Evolutionary conservation across 1,284 basidiomycete genomes (phyloP), one percentile per base, ranked within the genome.

Genomic region (Naganishia cerealis): DNA sequence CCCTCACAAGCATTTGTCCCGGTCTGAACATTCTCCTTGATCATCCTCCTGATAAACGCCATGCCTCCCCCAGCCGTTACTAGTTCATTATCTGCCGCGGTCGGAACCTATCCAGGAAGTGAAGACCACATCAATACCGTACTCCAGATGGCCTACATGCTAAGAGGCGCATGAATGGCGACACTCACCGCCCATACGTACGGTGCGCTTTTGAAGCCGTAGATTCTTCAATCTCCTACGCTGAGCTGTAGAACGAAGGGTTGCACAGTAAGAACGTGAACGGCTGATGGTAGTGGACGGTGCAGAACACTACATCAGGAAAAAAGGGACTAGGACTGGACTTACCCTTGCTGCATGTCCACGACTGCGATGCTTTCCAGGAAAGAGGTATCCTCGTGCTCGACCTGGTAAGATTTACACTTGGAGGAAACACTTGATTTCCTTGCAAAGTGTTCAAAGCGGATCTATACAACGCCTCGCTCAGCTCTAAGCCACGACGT

Each of bases 221-320:
- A 2, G 87, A 87, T 1, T 80, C 78, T 0, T 75, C 73, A 5
- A 94, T 85, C 67, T 98, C 94, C 24, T 87, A 85, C 0, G 77
- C 73, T 62, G 87, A 90, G 15, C 81, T 77, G 76, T 95, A 98
- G 80, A 98, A 98, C 0, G 94, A 95, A 0, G 95, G 95, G 76
- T 98, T 98, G 80, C 94, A 97, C 87, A 98, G 92, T 0, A 87
- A 87, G 72, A 94, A 91, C 67, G 87, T 84, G 77, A 85, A 86
- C 26, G 83, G 79, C 39, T 26, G 15, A 39, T 18, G 13, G 33
- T 18, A 29, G 26, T 16, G 62, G 6, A 43, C 5, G 26, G 12
- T 10, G 16, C 12, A 54, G 26, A 29, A 18, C 18, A 36, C 15
- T 21, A 36, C 36, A 18, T 29, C n/a, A 29, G n/a, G 15, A 15